Percentiles rank a stretch among this genome's conserved stretches.
Evolutionary conservation across 2,329 filamentous ascomycete genomes (phyloP).

Genomic region (Alternaria panax): DNA sequence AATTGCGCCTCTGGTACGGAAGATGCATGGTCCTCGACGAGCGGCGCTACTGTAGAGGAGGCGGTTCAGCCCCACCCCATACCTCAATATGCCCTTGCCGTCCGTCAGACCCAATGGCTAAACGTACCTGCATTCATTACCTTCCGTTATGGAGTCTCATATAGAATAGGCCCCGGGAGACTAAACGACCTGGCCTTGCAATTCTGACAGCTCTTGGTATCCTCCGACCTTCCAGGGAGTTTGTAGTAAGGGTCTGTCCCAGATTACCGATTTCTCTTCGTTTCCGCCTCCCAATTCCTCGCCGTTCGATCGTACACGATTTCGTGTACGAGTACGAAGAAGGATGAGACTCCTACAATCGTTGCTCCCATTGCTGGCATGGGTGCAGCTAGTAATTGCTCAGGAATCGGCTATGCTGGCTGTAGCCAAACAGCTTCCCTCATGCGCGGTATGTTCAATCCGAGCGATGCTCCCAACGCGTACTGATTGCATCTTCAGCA

Average conservation of each 20-base stretch:
- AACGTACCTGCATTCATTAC: slow-evolving; percentile 6
- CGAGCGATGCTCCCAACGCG: neutral
- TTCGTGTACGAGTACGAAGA: slow-evolving; percentile 4
- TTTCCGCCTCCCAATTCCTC: neutral
- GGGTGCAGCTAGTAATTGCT: slow-evolving; percentile 22
- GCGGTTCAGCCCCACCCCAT: slow-evolving; percentile 6
- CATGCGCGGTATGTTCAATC: slow-evolving; percentile 28
- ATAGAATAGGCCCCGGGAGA: slow-evolving; percentile 4
- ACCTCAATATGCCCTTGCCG: slow-evolving; percentile 9
- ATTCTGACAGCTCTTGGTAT: slow-evolving; percentile 10
- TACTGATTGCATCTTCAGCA: slow-evolving; percentile 19
- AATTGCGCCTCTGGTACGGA: slow-evolving; percentile 4
- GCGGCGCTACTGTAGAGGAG: slow-evolving; percentile 6
- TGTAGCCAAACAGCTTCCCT: slow-evolving; percentile 21
- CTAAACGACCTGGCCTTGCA: slow-evolving; percentile 2
- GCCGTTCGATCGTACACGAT: neutral
- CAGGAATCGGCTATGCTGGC: slow-evolving; percentile 20
- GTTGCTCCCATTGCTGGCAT: slow-evolving; percentile 25
- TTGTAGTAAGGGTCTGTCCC: slow-evolving; percentile 3
- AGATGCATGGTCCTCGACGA: slow-evolving; percentile 11
- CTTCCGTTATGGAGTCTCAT: slow-evolving; percentile 10
- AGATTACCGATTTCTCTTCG: neutral
- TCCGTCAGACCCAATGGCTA: slow-evolving; percentile 7
- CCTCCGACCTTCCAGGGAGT: neutral
- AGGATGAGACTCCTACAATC: slow-evolving; percentile 27